phyloP scores from a whole-genome alignment of 768 basidiomycete species.

The Trametes villosa region DNA sequence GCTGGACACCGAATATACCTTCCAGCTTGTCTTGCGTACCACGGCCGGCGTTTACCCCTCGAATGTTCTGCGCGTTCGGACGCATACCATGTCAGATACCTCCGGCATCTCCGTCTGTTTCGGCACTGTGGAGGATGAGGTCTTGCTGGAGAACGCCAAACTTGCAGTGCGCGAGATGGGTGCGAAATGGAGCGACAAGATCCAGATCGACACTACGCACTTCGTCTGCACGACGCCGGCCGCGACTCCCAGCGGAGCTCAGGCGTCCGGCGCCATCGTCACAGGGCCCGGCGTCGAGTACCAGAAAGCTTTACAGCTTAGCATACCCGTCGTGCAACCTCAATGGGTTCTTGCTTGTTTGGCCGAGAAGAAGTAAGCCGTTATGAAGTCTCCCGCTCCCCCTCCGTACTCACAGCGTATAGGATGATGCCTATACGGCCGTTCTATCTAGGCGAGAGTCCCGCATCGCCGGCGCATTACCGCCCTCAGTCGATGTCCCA shows the following conservation, averaged over 20 bases:
- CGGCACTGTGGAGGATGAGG: slow-evolving; percentile 81
- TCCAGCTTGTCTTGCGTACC: slow-evolving; percentile 93
- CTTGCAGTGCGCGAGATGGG: slow-evolving; percentile 82
- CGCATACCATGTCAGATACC: slow-evolving; percentile 95
- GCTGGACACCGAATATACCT: slow-evolving; percentile 84
- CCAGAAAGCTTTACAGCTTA: slow-evolving; percentile 91
- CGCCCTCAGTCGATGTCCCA: slow-evolving; percentile 83
- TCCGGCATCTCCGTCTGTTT: slow-evolving; percentile 96
- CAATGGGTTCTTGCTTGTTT: slow-evolving; percentile 94
- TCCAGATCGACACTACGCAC: slow-evolving; percentile 98
- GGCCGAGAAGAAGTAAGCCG: slow-evolving; percentile 74
- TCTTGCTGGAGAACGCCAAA: slow-evolving; percentile 81
- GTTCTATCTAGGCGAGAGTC: slow-evolving; percentile 79
- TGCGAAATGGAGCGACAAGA: slow-evolving; percentile 89
- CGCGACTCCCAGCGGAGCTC: slow-evolving; percentile 61
- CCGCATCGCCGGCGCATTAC: slow-evolving; percentile 49
- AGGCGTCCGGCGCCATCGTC: slow-evolving; percentile 53
- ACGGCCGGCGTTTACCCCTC: slow-evolving; percentile 91
- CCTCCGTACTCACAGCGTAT: not conserved
- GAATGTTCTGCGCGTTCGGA: slow-evolving; percentile 79
- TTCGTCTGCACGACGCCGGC: slow-evolving; percentile 95
- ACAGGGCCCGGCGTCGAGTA: slow-evolving; percentile 84
- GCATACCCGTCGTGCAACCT: slow-evolving; percentile 93
- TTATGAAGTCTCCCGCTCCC: not conserved
- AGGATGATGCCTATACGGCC: slow-evolving; percentile 88